phyloP scores from a whole-genome alignment of 2,329 filamentous ascomycete genomes.

The Aspergillus intermedius region DNA sequence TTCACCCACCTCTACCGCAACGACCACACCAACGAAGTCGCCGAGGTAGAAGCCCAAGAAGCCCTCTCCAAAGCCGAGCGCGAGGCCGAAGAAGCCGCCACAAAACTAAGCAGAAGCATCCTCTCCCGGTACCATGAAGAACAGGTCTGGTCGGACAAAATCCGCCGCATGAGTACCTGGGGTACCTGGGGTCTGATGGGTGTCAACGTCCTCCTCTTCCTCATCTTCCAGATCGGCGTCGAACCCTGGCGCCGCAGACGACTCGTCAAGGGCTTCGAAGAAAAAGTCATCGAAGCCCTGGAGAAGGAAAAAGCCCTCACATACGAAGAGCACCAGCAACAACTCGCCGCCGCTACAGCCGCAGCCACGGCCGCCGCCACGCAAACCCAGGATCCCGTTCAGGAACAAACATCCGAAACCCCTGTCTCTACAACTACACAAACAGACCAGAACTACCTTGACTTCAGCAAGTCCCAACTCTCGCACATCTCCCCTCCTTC shows the following conservation, averaged over 20 bases:
- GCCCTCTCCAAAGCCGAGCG: slow-evolving; percentile 68
- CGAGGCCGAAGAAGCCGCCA: slow-evolving; percentile 69
- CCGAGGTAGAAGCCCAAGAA: slow-evolving; percentile 66
- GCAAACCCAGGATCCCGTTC: neutral
- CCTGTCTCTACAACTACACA: neutral
- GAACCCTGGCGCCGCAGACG: slow-evolving; percentile 84
- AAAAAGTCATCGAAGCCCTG: slow-evolving; percentile 63
- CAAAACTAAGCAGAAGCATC: slow-evolving; percentile 72
- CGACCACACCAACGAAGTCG: slow-evolving; percentile 88
- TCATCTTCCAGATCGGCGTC: slow-evolving; percentile 79
- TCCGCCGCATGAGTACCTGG: slow-evolving; percentile 93
- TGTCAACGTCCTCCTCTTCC: slow-evolving; percentile 81
- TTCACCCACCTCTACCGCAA: slow-evolving; percentile 89
- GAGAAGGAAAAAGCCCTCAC: slow-evolving; percentile 56
- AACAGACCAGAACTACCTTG: slow-evolving; percentile 1
- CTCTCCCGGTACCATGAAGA: slow-evolving; percentile 94
- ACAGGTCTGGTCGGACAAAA: slow-evolving; percentile 98
- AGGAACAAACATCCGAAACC: neutral
- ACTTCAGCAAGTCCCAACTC: slow-evolving; percentile 19
- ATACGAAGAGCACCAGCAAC: neutral
- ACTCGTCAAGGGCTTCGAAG: slow-evolving; percentile 75
- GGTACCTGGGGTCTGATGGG: slow-evolving; percentile 98
- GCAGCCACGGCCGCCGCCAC: neutral
- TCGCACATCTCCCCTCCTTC: slow-evolving; percentile 17
- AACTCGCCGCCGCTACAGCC: neutral